Base-by-base conservation (phyloP, 2,329 filamentous ascomycete genomes). In the Ophiostoma populinum region DNA sequence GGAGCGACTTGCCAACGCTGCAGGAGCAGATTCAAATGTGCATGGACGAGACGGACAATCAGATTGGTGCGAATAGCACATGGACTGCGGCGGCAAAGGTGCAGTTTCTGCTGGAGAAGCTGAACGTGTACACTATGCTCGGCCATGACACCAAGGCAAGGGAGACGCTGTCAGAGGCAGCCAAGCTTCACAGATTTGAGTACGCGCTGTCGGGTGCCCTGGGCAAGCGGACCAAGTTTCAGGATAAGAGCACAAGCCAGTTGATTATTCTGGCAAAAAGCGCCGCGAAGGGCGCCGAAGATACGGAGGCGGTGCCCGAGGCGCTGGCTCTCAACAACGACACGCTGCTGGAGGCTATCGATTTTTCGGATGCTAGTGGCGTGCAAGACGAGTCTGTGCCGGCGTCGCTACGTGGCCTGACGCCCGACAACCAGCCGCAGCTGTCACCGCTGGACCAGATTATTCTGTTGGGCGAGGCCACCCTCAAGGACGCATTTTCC, bases 191-290 rank as follows among this genome's bases (percentile, higher is more conserved):
- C n/a, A 67, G 70, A 0, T 81, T 98, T 39, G 63, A 71, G 13
- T 95, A 92, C 54, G 78, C 75, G 0, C 54, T 98, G 37, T 92
- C 83, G 0, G 90, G 90, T 24, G 72, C 81, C 16, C 56, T 98
- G 44, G 90, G 90, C 12, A 95, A 85, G 56, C 63, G 79, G 40
- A 92, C 82, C 1, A 78, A 70, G 45, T 92, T 75, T 38, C 82
- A 92, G 53, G 67, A 83, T 48, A 79, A 73, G 40, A 78, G 75
- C 47, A 75, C 75, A 41, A 93, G 83, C 47, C 90, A 98, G 53
- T 64, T 98, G 19, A 80, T 98, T 2, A 82, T 98, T 3, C 60
- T 95, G 20, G 90, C 90, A 1, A 83, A 73, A 52, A 94, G 86
- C 50, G 62, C 37, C 4, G 26, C 18, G 29, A 15, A 37, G 40